Evolutionary conservation across 176 grass and related monocot genomes (phyloP).

Genomic region (Canna indica): DNA sequence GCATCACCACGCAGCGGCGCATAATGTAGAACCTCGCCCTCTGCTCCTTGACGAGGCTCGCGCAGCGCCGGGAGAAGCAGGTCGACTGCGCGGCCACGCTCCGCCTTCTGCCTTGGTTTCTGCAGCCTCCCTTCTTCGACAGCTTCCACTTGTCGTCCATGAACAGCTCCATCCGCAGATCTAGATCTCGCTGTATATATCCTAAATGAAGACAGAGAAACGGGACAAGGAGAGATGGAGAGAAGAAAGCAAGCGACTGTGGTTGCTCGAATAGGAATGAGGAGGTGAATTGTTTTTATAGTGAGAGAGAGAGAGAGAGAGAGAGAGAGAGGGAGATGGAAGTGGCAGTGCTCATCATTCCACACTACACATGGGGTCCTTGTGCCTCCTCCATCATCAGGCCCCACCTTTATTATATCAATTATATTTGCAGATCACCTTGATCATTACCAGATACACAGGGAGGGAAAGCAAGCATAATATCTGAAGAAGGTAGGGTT

Average conservation of each 20-base stretch:
- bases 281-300: not conserved
- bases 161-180: conserved; percentile 38
- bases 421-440: no score
- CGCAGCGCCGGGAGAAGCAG: conserved; percentile 71
- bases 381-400: conserved; percentile 1
- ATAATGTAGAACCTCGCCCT: conserved; percentile 88
- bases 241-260: not conserved
- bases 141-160: conserved; percentile 65
- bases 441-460: no score
- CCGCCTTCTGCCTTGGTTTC: no score
- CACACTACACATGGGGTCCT: not conserved
- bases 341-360: not conserved
- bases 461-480: no score
- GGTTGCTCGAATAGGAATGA: not conserved
- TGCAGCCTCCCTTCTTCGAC: conserved; percentile 40
- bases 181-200: not conserved
- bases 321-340: not conserved
- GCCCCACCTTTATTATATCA: not conserved
- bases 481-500: no score
- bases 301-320: no score
- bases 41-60: conserved; percentile 84
- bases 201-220: not conserved
- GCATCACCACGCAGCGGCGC: conserved; percentile 91
- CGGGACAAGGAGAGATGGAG: not conserved
- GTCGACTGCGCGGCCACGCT: no score